Evolutionary conservation across 2,329 filamentous ascomycete genomes (phyloP).

Genomic region (Colletotrichum noveboracense): DNA sequence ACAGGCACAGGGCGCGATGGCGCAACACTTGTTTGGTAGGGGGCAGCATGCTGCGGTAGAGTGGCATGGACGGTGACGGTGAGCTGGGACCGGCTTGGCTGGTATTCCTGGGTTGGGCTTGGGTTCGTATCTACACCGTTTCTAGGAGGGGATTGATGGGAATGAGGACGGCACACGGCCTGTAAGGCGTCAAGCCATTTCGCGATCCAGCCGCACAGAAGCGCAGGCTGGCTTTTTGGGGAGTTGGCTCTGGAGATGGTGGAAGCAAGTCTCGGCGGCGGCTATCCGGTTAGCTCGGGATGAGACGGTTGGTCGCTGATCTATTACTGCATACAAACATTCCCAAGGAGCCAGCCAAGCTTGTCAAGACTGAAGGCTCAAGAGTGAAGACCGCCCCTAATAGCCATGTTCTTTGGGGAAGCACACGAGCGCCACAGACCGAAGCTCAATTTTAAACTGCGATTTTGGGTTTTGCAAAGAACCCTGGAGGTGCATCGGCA

Average conservation of each 20-base stretch:
- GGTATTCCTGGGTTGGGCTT: not conserved
- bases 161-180: not conserved
- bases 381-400: no score
- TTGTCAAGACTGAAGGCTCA: not conserved
- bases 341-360: slow-evolving; percentile 11
- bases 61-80: not conserved
- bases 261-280: slow-evolving; percentile 2
- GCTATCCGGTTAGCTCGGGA: slow-evolving; percentile 18
- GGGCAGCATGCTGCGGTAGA: not conserved
- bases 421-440: not conserved
- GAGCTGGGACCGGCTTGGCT: not conserved
- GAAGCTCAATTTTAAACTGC: not conserved
- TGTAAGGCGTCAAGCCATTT: not conserved
- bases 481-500: not conserved
- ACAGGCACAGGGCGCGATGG: not conserved
- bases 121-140: not conserved
- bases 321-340: not conserved
- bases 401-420: not conserved
- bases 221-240: not conserved
- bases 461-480: not conserved
- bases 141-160: not conserved
- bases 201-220: not conserved
- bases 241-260: not conserved
- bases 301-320: not conserved
- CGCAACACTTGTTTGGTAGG: not conserved